phyloP scores from a whole-genome alignment of 805 yeast genomes.

The Yamadazyma ubonensis region DNA sequence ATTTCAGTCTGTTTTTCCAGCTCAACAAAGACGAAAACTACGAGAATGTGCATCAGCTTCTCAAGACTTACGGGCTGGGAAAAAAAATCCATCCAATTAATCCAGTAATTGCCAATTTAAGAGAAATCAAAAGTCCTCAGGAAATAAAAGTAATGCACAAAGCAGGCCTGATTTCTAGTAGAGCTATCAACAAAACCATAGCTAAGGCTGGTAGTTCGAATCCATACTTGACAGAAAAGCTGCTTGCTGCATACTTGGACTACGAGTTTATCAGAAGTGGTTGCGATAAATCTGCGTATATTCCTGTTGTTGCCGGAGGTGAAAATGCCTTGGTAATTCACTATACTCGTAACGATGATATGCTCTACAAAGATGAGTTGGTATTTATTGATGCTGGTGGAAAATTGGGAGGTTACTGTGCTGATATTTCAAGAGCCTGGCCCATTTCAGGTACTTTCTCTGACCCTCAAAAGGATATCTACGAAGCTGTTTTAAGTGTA shows the following conservation, averaged over 20 bases:
- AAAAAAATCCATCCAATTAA: constrained; percentile 45
- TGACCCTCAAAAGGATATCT: constrained; percentile 78
- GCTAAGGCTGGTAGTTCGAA: constrained; percentile 46
- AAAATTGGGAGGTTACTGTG: constrained; percentile 86
- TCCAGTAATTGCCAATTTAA: constrained; percentile 43
- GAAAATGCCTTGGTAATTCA: constrained; percentile 87
- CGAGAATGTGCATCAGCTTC: constrained; percentile 11
- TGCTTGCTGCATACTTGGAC: constrained; percentile 76
- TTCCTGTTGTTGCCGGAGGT: constrained; percentile 97
- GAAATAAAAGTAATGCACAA: constrained; percentile 78
- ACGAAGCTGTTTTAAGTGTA: constrained; percentile 83
- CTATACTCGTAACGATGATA: constrained; percentile 88
- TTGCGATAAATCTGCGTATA: constrained; percentile 84
- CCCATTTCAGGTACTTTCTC: constrained; percentile 78
- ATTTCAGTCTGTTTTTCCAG: constrained; percentile 8
- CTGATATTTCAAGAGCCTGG: constrained; percentile 97
- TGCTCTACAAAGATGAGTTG: constrained; percentile 71
- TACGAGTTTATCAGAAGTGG: constrained; percentile 83
- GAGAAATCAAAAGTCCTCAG: constrained; percentile 71
- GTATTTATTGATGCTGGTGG: constrained; percentile 97
- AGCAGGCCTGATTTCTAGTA: constrained; percentile 80
- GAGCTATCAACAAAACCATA: constrained; percentile 82
- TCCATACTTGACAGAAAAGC: constrained; percentile 68
- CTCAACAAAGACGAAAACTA: constrained; percentile 2
- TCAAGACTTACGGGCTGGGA: constrained; percentile 16